These are phyloP conservation scores for Termitomyces bulborhizus DNA, from an alignment of 768 basidiomycete genomes.

Conservation along the genomic window DNA sequence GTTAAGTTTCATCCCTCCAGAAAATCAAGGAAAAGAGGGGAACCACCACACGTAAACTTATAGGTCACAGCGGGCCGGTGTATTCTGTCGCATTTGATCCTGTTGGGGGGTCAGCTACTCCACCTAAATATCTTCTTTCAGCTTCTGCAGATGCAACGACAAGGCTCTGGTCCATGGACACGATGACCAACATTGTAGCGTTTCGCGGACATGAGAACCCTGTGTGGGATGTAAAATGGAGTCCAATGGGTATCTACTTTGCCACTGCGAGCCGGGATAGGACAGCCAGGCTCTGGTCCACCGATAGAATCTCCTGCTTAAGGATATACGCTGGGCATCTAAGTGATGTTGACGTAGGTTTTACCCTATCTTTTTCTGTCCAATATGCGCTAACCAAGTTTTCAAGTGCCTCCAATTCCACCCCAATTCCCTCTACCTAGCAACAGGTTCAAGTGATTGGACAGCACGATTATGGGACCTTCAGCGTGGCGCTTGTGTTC, in stretches of 20 bases:
- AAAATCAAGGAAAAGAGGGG: slow-evolving; percentile 79
- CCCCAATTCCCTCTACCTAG: slow-evolving; percentile 95
- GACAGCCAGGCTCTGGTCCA: slow-evolving; percentile 94
- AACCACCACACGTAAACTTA: slow-evolving; percentile 84
- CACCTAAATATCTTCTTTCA: slow-evolving; percentile 86
- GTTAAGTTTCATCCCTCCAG: slow-evolving; percentile 49
- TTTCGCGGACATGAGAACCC: slow-evolving; percentile 97
- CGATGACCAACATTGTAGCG: slow-evolving; percentile 87
- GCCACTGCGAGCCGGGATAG: slow-evolving; percentile 92
- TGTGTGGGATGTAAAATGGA: slow-evolving; percentile 99
- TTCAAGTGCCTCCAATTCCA: slow-evolving; percentile 89
- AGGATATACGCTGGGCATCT: slow-evolving; percentile 94
- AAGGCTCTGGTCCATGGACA: slow-evolving; percentile 94
- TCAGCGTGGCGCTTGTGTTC: slow-evolving; percentile 89
- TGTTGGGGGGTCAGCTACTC: slow-evolving; percentile 73
- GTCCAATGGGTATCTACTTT: slow-evolving; percentile 97
- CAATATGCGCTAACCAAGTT: neutral
- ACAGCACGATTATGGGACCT: slow-evolving; percentile 97
- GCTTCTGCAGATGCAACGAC: slow-evolving; percentile 88
- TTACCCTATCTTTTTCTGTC: neutral
- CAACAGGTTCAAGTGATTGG: slow-evolving; percentile 94
- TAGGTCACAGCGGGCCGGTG: slow-evolving; percentile 96
- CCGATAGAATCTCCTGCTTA: slow-evolving; percentile 80
- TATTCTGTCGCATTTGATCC: slow-evolving; percentile 95
- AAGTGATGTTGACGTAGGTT: slow-evolving; percentile 92